Evolutionary conservation across 2,329 filamentous ascomycete species (phyloP), one percentile per base, ranked within the genome.

Genomic region (Cercospora sp.): DNA sequence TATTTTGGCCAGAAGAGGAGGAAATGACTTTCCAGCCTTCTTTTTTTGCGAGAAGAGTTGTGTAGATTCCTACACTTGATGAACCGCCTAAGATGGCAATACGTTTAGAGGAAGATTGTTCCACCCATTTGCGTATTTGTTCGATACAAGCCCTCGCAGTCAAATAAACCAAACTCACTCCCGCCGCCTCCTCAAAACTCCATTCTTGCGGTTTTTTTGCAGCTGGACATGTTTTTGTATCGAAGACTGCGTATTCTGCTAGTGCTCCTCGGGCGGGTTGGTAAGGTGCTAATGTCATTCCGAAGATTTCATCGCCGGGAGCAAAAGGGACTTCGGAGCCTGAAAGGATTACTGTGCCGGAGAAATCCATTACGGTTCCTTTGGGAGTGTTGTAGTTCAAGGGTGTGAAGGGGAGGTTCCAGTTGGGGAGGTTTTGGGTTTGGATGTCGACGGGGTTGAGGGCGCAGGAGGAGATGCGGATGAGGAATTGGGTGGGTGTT

Each of bases 1-100:
- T 80, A 75, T 91, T 91, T 18, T 76, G 77, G 0, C 79, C 81
- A 7, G 88, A 90, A 70, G 88, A 90, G 4, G 84, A 85, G 5
- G 83, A 81, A 18, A 78, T 67, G 5, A 79, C 76, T 30, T 78
- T 75, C 78, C 78, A 79, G 0, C 77, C 76, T 18, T 72, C 70
- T 53, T 69, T 65, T 66, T 76, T 76, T 37, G 77, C 77, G 10
- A 79, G 68, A 16, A 76, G 66, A 16, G 77, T 75, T 34, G 69
- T 74, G 70, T 79, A 79, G 5, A 79, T 79, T 2, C 77, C 78
- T n/a, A 74, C 73, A 4, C 72, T 69, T 2, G 72, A 75, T 5
- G 34, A 37, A 37, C 34, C 34, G 5, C 34, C 34, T 1, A 37
- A 1, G 12, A 37, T 37, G 1, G 34, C 34, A 4, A 37, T 4